Conservation (phyloP, 2,329 filamentous ascomycete genomes). For the Ceratocystis cubensis region DNA sequence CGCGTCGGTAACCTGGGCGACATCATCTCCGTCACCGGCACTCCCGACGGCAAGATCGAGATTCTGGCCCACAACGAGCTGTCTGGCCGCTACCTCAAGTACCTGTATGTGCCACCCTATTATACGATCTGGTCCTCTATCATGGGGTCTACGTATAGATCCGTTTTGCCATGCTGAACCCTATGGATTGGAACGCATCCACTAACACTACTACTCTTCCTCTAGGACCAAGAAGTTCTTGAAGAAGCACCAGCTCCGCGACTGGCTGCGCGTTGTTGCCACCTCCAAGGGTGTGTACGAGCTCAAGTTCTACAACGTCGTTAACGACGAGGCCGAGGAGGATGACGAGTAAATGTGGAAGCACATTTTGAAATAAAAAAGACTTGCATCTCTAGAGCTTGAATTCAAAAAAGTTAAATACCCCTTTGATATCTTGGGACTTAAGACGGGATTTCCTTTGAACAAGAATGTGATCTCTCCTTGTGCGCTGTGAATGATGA, state of each 20-base stretch:
- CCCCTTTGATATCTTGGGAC: slow-evolving; percentile 15
- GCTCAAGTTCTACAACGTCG: slow-evolving; percentile 99
- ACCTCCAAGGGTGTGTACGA: slow-evolving; percentile 98
- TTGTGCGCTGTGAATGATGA: background rate
- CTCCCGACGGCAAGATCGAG: slow-evolving; percentile 95
- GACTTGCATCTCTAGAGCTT: slow-evolving; percentile 13
- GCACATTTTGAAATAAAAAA: slow-evolving; percentile 7
- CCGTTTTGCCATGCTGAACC: background rate
- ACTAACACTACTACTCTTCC: slow-evolving; percentile 15
- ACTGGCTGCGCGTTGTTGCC: slow-evolving; percentile 98
- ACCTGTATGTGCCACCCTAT: slow-evolving; percentile 58
- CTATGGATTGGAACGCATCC: background rate
- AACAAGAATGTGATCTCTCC: background rate
- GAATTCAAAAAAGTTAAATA: slow-evolving; percentile 21
- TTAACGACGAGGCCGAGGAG: slow-evolving; percentile 94
- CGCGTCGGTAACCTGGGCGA: slow-evolving; percentile 97
- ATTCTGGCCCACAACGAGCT: slow-evolving; percentile 95
- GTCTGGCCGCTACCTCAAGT: slow-evolving; percentile 98
- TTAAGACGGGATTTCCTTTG: too few relatives aligned
- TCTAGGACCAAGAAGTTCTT: slow-evolving; percentile 98
- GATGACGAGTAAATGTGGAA: slow-evolving; percentile 76
- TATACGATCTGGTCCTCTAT: slow-evolving; percentile 23
- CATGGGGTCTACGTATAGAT: background rate
- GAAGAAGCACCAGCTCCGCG: slow-evolving; percentile 99
- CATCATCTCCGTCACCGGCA: slow-evolving; percentile 75